Base-by-base conservation (phyloP, 1,284 basidiomycete genomes). In the Cryptococcus jaspeensis region DNA sequence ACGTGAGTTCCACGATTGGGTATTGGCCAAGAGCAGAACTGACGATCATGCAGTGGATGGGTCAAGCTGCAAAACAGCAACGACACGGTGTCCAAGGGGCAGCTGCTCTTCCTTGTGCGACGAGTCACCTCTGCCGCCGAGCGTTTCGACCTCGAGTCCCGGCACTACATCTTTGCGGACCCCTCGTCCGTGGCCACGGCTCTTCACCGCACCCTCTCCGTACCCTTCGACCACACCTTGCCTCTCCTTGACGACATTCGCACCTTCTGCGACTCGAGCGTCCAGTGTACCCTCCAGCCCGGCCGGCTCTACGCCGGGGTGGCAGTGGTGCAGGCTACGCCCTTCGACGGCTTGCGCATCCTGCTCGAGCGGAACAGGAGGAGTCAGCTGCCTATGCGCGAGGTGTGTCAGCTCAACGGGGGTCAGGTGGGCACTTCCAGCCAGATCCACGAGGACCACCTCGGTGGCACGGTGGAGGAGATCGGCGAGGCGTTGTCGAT, bases 161-260 rank as follows among this genome's bases (percentile, higher is more conserved):
- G 75, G 18, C 72, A 78, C 36, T 80, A 72, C 62, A 75, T 78
- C 57, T 80, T 79, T 53, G 78, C 77, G 28, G 78, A 79, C 43
- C 64, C 76, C 0, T 37, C 56, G 1, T 71, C 77, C 12, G 78
- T 79, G 6, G 74, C 78, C 5, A 57, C 56, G 2, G 59, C 78
- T 7, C 71, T 80, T 44, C 70, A 77, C 50, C 69, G 71, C 57
- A 73, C 74, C 6, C 68, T 80, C n/a, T 75, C 76, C 12, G 76
- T 79, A 3, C 78, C 79, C 15, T 56, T 65, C 35, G 72, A 74
- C 7, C 73, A 78, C 44, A 73, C 74, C 4, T 71, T 76, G 53
- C 70, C 76, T 28, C 70, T 79, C 23, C 65, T 80, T 42, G 67
- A 73, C 7, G 76, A 77, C 57, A 74, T 77, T 40, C 65, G 72